Base-by-base conservation (phyloP, 257 asterid genomes). In the Phtheirospermum japonicum region DNA sequence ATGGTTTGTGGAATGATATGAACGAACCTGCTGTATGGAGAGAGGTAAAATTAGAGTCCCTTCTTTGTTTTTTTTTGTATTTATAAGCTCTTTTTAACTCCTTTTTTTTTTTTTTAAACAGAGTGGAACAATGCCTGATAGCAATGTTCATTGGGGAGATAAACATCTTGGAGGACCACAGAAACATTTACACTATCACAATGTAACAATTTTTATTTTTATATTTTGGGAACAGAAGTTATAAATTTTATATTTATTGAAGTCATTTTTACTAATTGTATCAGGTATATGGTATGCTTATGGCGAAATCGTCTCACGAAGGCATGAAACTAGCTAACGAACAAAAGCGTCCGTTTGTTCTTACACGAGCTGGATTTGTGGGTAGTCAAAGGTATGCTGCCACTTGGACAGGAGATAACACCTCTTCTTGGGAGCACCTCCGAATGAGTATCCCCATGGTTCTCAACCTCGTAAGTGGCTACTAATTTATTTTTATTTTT, bases 1-100 rank as follows among this genome's bases (percentile, higher is more conserved):
- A 89, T 70, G 99, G 97, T 59, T 89, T 92, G 77, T 89, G 99
- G 99, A 92, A 92, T 74, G 99, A 92, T 71, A 92, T 92, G 99
- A 92, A 92, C 48, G 99, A 89, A 67, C 99, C 99, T 11, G 94
- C 97, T 64, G 79, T 92, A 63, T 92, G 89, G 78, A 89, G 89
- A 96, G 99, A 86, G 80, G 76, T 70, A 64, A 65, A 43, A 40
- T 36, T 61, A 28, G 5, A 53, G 62, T 67, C n/a, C n/a, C n/a
- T n/a, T n/a, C n/a, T n/a, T n/a, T n/a, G n/a, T n/a, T n/a, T n/a
- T n/a, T n/a, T n/a, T n/a, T n/a, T n/a, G n/a, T n/a, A n/a, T n/a
- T n/a, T n/a, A n/a, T 58, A 48, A 36, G 40, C 33, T 17, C 8
- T n/a, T n/a, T 53, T 51, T 46, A 31, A 60, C 51, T n/a, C 62